These are phyloP conservation scores for Xylaria sp. DNA, from an alignment of 2,329 filamentous ascomycete genomes.

Conservation along the genomic window DNA sequence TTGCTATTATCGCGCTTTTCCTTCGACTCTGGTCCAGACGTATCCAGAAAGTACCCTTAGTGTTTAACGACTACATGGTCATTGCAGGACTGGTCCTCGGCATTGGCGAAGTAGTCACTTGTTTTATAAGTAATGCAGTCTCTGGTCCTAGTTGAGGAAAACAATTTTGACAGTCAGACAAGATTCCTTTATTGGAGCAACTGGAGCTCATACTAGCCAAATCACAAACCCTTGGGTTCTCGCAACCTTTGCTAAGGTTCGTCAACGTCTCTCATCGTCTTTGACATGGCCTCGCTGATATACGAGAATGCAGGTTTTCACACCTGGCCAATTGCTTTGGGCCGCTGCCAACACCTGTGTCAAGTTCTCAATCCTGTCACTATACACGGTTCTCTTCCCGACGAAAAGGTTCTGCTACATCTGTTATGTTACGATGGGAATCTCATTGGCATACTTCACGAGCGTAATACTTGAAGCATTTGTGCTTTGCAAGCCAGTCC, in stretches of 20 bases:
- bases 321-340: background rate
- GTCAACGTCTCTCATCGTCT: background rate
- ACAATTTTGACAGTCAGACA: background rate
- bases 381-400: background rate
- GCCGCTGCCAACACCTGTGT: background rate
- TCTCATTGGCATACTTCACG: background rate
- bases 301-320: background rate
- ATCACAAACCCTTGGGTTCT: too few relatives aligned
- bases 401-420: background rate
- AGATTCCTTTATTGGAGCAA: too few relatives aligned
- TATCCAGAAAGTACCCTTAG: background rate
- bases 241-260: background rate
- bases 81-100: background rate
- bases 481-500: background rate
- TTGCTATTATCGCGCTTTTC: background rate
- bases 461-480: background rate
- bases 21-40: background rate
- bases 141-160: background rate
- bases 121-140: background rate
- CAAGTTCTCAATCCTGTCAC: background rate
- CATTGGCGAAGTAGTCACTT: background rate
- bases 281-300: background rate
- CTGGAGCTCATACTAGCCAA: too few relatives aligned
- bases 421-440: background rate
- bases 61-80: background rate